phyloP scores from a whole-genome alignment of 1,139 yeast species.

The Starmera stellimalicola region DNA sequence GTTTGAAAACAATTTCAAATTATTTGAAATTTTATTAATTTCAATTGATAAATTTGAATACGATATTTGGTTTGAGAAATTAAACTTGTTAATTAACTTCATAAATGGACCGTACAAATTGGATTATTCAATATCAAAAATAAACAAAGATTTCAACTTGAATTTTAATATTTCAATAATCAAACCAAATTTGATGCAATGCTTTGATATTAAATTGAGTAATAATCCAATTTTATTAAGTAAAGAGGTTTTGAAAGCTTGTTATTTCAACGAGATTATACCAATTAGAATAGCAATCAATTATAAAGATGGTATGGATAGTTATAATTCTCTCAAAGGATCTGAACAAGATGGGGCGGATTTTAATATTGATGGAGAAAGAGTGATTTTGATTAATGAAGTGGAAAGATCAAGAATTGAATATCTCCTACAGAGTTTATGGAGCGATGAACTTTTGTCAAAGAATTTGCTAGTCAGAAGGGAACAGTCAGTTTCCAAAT shows the following conservation, averaged over 20 bases:
- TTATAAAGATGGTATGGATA: constrained; percentile 4
- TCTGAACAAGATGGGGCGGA: no score
- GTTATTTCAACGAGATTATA: constrained; percentile 14
- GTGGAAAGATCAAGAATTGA: constrained; percentile 11
- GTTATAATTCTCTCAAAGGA: no score
- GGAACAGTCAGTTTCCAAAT: constrained; percentile 1
- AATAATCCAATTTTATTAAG: constrained; percentile 1
- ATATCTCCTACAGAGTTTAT: constrained; percentile 13
- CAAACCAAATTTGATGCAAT: constrained; percentile 10
- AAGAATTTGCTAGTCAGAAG: constrained; percentile 3
- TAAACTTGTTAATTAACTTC: constrained; percentile 25
- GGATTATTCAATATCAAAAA: constrained; percentile 24
- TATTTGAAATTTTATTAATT: constrained; percentile 38
- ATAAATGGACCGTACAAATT: constrained; percentile 35
- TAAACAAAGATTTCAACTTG: constrained; percentile 9
- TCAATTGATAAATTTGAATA: constrained; percentile 28
- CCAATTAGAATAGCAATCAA: constrained; percentile 8
- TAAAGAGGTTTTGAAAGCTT: constrained; percentile 6
- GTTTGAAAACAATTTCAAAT: constrained; percentile 33
- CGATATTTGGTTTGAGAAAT: constrained; percentile 31
- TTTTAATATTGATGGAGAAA: background rate
- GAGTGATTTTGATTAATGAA: constrained; percentile 4
- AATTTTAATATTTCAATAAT: constrained; percentile 9
- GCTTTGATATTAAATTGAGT: constrained; percentile 14
- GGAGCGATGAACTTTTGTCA: constrained; percentile 17